Evolutionary conservation across 352 stramenopile species (phyloP), one percentile per base, ranked within the genome.

Genomic region (Saprolegnia parasitica): DNA sequence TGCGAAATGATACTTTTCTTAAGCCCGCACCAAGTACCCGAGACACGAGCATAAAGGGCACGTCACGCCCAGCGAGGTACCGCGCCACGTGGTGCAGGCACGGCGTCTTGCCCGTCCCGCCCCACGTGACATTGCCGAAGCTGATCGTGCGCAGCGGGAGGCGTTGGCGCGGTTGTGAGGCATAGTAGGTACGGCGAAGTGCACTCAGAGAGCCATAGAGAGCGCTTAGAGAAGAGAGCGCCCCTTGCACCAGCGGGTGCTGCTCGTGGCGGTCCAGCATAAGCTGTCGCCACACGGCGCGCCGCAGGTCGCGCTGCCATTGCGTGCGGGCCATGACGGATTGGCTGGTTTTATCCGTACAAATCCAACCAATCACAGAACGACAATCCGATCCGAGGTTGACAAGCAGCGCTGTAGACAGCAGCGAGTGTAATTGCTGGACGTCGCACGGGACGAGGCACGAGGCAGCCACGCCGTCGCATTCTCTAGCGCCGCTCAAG

Each of bases 41-140:
- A 16, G 75, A 87, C 16, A 89, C 71, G 23, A 89, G 71, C 79
- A 89, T 73, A 5, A 68, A 32, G 4, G 18, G 9, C 13, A 37
- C 21, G 29, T 45, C 50, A 13, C 23, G 18, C 10, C 35, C 39
- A 39, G 74, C 50, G 21, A 90, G 73, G 26, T 81, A 79, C 54
- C 83, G 61, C 26, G 83, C 83, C 9, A 79, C 40, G 32, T 68
- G 50, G 32, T 68, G 62, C 26, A 68, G 21, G 32, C 62, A 84
- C 23, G 83, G 83, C 46, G 83, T 91, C 74, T 91, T 91, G 60
- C 83, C 83, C 4, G 83, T 91, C n/a, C 78, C 83, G 1, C 83
- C 83, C 46, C 88, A 89, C 1, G 83, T 91, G 62, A 86, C 54
- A 73, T 91, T 91, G 32, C 83, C 83, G 26, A 89, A 78, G 49